Base-by-base conservation (phyloP, 805 yeast genomes). In the Wickerhamomyces pijperi region DNA sequence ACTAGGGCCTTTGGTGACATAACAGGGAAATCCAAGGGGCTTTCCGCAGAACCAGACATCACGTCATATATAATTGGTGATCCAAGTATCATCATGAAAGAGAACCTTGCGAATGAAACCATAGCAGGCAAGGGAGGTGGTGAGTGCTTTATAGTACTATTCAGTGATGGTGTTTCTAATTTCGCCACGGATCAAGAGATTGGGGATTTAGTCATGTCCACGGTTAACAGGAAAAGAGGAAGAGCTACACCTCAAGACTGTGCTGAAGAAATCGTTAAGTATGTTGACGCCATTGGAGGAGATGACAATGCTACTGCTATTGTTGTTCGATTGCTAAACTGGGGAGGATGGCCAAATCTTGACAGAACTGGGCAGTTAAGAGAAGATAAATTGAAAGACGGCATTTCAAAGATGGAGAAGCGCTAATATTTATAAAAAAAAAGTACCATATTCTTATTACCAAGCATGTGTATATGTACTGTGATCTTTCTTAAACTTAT, bases 241-340 rank as follows among this genome's bases (percentile, higher is more conserved):
- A 68, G 74, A 19, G 65, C 69, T 4, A 74, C 87, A 0, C 95
- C 97, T 1, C 95, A 84, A 50, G 72, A 64, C 35, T 84, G 94
- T 29, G 88, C 97, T 0, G 77, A 74, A 43, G 97, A 88, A 55
- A 82, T 92, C 16, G 75, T 90, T 12, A 72, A 78, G 49, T 92
- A 78, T 56, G 81, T 87, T 11, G 87, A 82, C 54, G 83, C 83
- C 33, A 72, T 88, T 8, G 95, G 95, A 13, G 92, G 95, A 2
- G 87, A 84, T 51, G 98, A 92, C 57, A 92, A 92, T 60, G 94
- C 97, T n/a, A 86, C 97, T 3, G 86, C 96, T 55, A 53, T 82
- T 45, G 83, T 92, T 4, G 59, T 90, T 11, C 65, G 94, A 42
- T 63, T 92, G 40, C 69, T 72, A 28, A 95, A 95, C 9, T 92